Percentiles rank a stretch among this genome's conserved stretches.
These are phyloP conservation scores for Thoreauomyces humboldtii DNA, from an alignment of 192 early-diverging fungal species.

Conservation along the genomic window DNA sequence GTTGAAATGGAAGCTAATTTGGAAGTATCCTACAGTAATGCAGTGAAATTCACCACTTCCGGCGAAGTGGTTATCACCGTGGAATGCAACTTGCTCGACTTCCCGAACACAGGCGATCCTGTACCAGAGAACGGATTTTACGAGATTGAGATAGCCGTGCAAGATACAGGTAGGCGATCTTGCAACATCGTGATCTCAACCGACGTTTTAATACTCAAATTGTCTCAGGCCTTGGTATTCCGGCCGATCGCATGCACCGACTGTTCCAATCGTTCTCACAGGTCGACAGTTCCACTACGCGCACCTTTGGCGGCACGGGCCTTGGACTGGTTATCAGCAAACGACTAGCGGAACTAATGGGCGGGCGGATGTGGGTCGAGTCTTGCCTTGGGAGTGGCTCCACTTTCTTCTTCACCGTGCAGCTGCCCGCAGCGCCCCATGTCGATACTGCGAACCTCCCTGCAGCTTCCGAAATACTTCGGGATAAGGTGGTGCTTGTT, in stretches of 20 bases:
- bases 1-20: too few relatives aligned
- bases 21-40: too few relatives aligned
- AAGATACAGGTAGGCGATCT: conserved; percentile 64
- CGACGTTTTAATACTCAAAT: too few relatives aligned
- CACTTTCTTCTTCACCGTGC: conserved; percentile 70
- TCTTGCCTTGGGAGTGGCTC: conserved; percentile 71
- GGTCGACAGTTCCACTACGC: conserved; percentile 49
- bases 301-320: conserved; percentile 72
- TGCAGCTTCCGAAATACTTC: neutral
- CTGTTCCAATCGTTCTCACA: conserved; percentile 86
- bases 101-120: neutral
- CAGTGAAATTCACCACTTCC: neutral
- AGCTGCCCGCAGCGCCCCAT: neutral
- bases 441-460: neutral
- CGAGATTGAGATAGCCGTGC: conserved; percentile 52
- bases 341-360: conserved; percentile 72
- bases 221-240: too few relatives aligned
- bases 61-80: conserved; percentile 6
- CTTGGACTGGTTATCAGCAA: conserved; percentile 77
- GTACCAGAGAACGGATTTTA: neutral
- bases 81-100: neutral
- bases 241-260: conserved; percentile 26
- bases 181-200: too few relatives aligned
- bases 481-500: conserved; percentile 2
- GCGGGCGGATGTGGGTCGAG: conserved; percentile 77